A percentile compares a stretch with the other conserved stretches of the same genome.
Conservation (phyloP, 1,139 yeast genomes). For the Lodderomyces margitis region DNA sequence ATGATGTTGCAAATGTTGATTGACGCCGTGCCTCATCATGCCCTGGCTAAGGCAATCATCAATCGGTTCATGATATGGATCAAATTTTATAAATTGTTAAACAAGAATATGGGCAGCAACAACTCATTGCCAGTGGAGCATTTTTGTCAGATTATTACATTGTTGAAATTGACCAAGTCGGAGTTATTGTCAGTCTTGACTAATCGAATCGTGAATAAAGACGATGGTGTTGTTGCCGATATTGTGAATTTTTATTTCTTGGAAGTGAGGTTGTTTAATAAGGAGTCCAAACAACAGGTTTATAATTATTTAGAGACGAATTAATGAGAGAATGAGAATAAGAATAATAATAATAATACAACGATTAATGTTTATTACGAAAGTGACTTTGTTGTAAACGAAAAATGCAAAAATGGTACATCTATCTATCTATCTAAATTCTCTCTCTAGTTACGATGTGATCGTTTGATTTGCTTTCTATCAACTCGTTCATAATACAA, state of each 20-base stretch:
- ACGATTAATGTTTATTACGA: too few relatives aligned
- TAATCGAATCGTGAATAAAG: slow-evolving; percentile 22
- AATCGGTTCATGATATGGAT: slow-evolving; percentile 13
- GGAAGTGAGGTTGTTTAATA: slow-evolving; percentile 22
- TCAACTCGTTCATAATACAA: slow-evolving; percentile 69
- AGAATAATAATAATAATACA: too few relatives aligned
- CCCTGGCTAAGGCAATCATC: slow-evolving; percentile 1
- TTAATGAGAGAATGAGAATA: neutral
- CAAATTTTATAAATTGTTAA: slow-evolving; percentile 22
- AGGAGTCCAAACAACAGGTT: slow-evolving; percentile 3
- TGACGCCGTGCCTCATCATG: slow-evolving; percentile 1
- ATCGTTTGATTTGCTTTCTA: slow-evolving; percentile 19
- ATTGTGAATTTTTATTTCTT: slow-evolving; percentile 30
- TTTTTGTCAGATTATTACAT: slow-evolving; percentile 25
- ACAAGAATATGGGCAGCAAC: slow-evolving; percentile 13
- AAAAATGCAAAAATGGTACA: neutral
- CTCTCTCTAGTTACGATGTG: slow-evolving; percentile 5
- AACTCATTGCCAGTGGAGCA: slow-evolving; percentile 24
- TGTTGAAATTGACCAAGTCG: slow-evolving; percentile 27
- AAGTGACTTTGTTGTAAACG: too few relatives aligned
- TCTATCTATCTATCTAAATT: neutral
- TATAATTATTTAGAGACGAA: slow-evolving; percentile 3
- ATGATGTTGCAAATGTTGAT: slow-evolving; percentile 7
- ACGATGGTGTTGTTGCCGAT: slow-evolving; percentile 13
- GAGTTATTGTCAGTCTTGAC: slow-evolving; percentile 29